Evolutionary conservation across 192 early-diverging fungal genomes (phyloP).

Genomic region (Oehlia diaphana): DNA sequence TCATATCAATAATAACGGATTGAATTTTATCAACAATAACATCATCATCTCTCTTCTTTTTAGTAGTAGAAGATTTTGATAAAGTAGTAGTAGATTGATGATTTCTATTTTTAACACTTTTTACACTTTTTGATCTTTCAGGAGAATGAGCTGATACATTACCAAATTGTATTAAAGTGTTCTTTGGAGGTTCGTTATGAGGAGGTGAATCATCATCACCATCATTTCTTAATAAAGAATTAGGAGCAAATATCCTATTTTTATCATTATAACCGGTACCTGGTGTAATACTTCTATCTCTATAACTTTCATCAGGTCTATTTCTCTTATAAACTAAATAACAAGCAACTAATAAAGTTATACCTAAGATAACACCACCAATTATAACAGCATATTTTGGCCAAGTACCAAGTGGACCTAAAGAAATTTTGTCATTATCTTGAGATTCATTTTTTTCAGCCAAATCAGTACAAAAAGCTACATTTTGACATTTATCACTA

Average conservation of each 20-base stretch:
- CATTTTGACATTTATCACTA: slow-evolving; percentile 8
- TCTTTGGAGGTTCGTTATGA: background rate
- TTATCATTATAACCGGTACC: background rate
- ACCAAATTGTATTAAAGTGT: background rate
- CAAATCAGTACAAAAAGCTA: background rate
- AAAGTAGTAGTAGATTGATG: background rate
- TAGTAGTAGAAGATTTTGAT: background rate
- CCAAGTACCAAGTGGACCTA: slow-evolving; percentile 21
- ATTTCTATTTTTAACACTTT: background rate
- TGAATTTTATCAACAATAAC: background rate
- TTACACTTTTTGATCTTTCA: background rate
- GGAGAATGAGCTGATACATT: background rate
- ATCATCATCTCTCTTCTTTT: background rate
- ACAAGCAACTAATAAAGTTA: background rate
- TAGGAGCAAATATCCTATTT: background rate
- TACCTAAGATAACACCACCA: background rate
- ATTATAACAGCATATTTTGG: slow-evolving; percentile 8
- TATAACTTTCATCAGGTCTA: background rate
- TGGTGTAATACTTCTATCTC: background rate
- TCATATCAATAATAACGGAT: background rate
- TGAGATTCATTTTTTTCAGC: background rate
- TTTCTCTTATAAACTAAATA: slow-evolving; percentile 16
- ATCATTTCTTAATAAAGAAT: background rate
- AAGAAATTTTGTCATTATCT: background rate
- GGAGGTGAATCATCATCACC: background rate